Evolutionary conservation across 148 eudicot species (phyloP), one percentile per base, ranked within the genome.

Genomic region (Cornus controversa): DNA sequence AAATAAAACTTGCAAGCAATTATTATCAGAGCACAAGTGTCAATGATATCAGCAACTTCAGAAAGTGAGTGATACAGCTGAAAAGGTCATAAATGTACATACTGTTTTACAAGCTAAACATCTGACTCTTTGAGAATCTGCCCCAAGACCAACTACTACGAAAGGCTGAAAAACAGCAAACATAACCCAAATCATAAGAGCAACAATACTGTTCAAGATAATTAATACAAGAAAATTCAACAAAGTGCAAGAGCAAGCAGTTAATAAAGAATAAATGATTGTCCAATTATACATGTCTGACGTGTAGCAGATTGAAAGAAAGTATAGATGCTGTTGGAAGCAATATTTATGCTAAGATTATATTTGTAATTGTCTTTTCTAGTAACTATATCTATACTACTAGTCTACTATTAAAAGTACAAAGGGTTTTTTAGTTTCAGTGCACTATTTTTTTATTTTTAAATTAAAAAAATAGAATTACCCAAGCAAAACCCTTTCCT

Each of bases 101-200:
- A 95, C 99, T 53, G 89, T 87, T 83, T 90, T 88, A 83, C 99
- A 93, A 36, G 99, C 90, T 70, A 95, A 67, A 70, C 78, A 79
- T 86, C 82, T 90, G 78, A 95, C 93, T 80, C 84, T 87, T 70
- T 90, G 93, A 58, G 98, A 91, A 53, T 88, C 92, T 68, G 99
- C 93, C 81, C 82, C 88, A 60, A 95, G 85, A 66, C 99, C 99
- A 84, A 89, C 90, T 70, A 88, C 90, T 74, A 95, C 84, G 77
- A 95, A 95, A 71, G 92, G 82, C 99, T 95, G 91, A 70, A 90
- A 71, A 73, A 69, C 67, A 78, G 45, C 45, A 40, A 40, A 6
- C 45, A 40, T 40, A 40, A 8, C 45, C 8, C 45, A 22, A 72
- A 66, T 45, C 29, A 29, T 9, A 54, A 82, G 70, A 70, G 67